Percentiles rank a stretch among this genome's conserved stretches.
These are phyloP conservation scores for Chlorokybus atmophyticus DNA, from an alignment of 139 green algal species.

Conservation along the genomic window DNA sequence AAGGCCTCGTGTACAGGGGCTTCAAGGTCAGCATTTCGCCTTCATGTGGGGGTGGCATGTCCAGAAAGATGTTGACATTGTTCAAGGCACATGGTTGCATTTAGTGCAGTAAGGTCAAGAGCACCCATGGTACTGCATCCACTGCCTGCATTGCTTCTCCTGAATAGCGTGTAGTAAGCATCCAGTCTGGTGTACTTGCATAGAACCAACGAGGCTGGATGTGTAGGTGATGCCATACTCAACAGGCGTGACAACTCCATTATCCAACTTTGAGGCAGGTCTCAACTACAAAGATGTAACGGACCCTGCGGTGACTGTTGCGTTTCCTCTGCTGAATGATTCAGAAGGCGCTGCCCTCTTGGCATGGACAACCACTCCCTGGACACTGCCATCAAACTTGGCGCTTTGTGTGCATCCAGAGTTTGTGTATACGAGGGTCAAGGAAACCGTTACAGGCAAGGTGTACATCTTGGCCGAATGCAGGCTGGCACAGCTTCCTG, in stretches of 20 bases:
- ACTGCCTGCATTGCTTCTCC: too few relatives aligned
- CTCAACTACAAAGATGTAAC: conserved; percentile 89
- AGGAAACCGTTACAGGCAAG: conserved; percentile 49
- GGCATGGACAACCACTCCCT: conserved; percentile 98
- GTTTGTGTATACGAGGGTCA: conserved; percentile 15
- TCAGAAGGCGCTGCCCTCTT: conserved; percentile 59
- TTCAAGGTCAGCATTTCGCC: conserved; percentile 87
- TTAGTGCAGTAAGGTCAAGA: too few relatives aligned
- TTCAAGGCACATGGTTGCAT: too few relatives aligned
- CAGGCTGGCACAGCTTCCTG: conserved; percentile 59
- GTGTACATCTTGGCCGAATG: conserved; percentile 72
- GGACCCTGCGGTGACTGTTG: conserved; percentile 57
- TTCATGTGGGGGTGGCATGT: background rate
- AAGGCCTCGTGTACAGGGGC: conserved; percentile 90
- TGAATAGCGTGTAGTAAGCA: too few relatives aligned
- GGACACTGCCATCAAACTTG: conserved; percentile 93
- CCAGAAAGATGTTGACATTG: background rate
- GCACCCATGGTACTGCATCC: too few relatives aligned
- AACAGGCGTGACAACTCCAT: conserved; percentile 75
- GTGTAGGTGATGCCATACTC: conserved; percentile 99
- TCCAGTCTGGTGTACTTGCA: too few relatives aligned
- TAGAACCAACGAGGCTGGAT: too few relatives aligned
- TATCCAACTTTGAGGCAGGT: conserved; percentile 97
- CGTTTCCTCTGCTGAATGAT: conserved; percentile 27
- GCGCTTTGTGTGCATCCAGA: conserved; percentile 87